Conservation (phyloP, 148 eudicot genomes). For the Cornus kousa region DNA sequence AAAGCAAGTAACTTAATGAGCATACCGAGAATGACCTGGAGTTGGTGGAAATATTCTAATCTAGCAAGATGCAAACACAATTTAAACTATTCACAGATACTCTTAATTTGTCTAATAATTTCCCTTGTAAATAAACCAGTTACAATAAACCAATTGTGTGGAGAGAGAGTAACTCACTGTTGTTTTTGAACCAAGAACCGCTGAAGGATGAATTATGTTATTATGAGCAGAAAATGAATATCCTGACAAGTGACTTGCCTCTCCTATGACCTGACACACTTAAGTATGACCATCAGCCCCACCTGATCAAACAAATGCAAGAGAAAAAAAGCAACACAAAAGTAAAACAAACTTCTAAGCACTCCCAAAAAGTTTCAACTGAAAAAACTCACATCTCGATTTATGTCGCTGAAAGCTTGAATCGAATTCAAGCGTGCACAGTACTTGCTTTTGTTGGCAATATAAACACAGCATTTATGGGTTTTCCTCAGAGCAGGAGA, state of each 20-base stretch:
- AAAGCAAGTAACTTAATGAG: conserved; percentile 15
- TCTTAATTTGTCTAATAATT: too few species aligned
- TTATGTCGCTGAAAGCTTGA: conserved; percentile 89
- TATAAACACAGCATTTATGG: conserved; percentile 94
- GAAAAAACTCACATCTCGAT: conserved; percentile 80
- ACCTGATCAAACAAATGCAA: neutral
- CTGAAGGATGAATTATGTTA: conserved; percentile 83
- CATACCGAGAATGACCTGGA: neutral
- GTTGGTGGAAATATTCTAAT: neutral
- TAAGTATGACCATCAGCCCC: conserved; percentile 7
- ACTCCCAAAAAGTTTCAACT: neutral
- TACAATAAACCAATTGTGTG: neutral
- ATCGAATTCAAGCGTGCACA: conserved; percentile 92
- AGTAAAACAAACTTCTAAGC: conserved; percentile 6
- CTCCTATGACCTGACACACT: conserved; percentile 72
- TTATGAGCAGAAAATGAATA: conserved; percentile 78
- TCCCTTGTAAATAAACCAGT: neutral
- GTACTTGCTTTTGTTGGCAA: conserved; percentile 79
- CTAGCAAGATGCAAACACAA: neutral
- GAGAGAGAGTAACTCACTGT: conserved; percentile 52
- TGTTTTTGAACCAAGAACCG: conserved; percentile 83
- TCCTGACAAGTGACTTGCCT: conserved; percentile 84
- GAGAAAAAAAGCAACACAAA: neutral
- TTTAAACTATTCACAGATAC: neutral
- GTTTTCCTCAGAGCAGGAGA: conserved; percentile 52